phyloP scores from a whole-genome alignment of 2,329 filamentous ascomycete genomes.

The Purpureocillium takamizusanense region DNA sequence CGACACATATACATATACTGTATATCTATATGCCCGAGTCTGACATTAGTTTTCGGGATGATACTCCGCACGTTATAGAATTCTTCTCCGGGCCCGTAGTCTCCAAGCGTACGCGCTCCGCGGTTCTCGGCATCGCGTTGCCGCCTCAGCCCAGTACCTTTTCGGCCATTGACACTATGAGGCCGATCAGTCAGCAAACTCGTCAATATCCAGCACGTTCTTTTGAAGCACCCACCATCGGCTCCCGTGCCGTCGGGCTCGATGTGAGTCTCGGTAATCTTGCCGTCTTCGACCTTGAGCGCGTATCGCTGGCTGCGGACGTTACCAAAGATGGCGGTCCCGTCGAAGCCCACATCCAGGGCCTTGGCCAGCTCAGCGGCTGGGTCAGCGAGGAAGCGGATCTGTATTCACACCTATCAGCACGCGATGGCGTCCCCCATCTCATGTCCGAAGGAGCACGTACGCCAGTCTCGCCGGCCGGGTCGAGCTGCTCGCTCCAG shows the following conservation, averaged over 20 bases:
- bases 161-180: slow-evolving; percentile 39
- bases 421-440: too few relatives aligned
- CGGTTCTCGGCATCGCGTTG: too few relatives aligned
- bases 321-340: slow-evolving; percentile 69
- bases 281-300: slow-evolving; percentile 73
- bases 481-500: slow-evolving; percentile 73
- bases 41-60: too few relatives aligned
- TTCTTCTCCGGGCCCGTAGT: too few relatives aligned
- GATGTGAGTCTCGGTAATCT: slow-evolving; percentile 70
- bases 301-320: slow-evolving; percentile 82
- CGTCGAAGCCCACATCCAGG: slow-evolving; percentile 76
- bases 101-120: too few relatives aligned
- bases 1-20: too few relatives aligned
- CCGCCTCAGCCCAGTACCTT: slow-evolving; percentile 36
- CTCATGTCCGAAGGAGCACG: slow-evolving; percentile 23
- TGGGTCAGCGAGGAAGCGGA: slow-evolving; percentile 84
- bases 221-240: slow-evolving; percentile 60
- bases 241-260: slow-evolving; percentile 86
- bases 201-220: too few relatives aligned
- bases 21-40: too few relatives aligned
- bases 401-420: slow-evolving; percentile 35
- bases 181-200: slow-evolving; percentile 1
- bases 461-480: slow-evolving; percentile 65
- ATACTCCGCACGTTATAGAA: too few relatives aligned
- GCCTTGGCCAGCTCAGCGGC: slow-evolving; percentile 71